Conservation (phyloP, 306 rosid genomes). For the Corylus avellana region DNA sequence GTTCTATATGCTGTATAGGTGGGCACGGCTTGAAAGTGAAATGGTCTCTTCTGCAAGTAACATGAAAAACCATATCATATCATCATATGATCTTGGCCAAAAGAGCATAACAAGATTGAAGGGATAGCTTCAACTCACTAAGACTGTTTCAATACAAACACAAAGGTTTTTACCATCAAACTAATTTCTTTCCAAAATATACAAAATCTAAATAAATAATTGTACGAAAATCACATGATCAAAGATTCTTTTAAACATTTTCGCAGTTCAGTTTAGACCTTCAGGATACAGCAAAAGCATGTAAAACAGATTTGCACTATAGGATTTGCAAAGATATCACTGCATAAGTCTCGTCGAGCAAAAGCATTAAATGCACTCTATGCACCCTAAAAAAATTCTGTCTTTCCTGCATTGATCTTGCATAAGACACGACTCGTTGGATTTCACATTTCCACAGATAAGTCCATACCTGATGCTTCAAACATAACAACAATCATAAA, state of each 20-base stretch:
- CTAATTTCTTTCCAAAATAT: background rate
- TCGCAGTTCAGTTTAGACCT: conserved; percentile 16
- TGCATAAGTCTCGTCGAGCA: background rate
- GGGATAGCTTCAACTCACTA: conserved; percentile 13
- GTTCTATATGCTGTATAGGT: conserved; percentile 33
- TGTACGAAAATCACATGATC: background rate
- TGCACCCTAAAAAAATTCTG: background rate
- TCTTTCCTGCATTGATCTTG: background rate
- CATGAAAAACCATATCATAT: conserved; percentile 1
- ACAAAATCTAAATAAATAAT: conserved; percentile 1
- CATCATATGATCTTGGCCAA: conserved; percentile 11
- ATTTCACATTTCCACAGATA: background rate
- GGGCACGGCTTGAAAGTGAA: conserved; percentile 35
- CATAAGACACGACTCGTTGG: conserved; percentile 2
- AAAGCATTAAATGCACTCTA: conserved; percentile 4
- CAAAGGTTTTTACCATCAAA: background rate
- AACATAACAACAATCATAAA: background rate
- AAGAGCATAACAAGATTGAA: conserved; percentile 7
- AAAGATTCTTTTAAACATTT: background rate
- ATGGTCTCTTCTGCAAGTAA: conserved; percentile 54
- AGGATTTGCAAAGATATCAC: conserved; percentile 7
- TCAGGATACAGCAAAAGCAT: background rate
- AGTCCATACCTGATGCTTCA: conserved; percentile 9
- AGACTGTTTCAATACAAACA: conserved; percentile 10
- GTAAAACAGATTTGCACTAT: background rate